These are phyloP conservation scores for Tuber calosporum DNA, from an alignment of 495 filamentous ascomycete genomes.

Conservation along the genomic window DNA sequence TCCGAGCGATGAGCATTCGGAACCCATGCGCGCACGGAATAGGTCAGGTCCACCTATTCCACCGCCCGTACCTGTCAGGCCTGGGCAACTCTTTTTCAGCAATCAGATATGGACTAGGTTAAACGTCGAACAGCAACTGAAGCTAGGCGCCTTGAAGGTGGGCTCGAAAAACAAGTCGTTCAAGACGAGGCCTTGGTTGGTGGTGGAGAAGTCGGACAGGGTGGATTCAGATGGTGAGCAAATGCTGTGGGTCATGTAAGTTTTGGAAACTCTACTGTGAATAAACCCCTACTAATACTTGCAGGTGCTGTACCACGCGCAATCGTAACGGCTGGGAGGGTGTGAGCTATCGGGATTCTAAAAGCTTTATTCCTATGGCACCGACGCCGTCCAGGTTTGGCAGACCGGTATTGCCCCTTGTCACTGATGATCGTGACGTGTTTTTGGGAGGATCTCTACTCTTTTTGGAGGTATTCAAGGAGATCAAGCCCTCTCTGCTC, in stretches of 20 bases:
- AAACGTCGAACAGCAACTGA: slow-evolving; percentile 19
- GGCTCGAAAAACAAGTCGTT: slow-evolving; percentile 32
- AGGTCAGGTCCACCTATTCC: background rate
- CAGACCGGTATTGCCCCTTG: slow-evolving; percentile 16
- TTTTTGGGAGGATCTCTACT: slow-evolving; percentile 28
- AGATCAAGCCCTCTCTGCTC: slow-evolving; percentile 15
- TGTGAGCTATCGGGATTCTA: slow-evolving; percentile 11
- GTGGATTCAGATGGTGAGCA: slow-evolving; percentile 14
- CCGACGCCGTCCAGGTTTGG: slow-evolving; percentile 15
- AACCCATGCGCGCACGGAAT: background rate
- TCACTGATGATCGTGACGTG: slow-evolving; percentile 9
- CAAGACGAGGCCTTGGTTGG: slow-evolving; percentile 30
- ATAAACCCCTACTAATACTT: background rate
- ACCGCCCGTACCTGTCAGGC: slow-evolving; percentile 1
- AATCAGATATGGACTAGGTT: slow-evolving; percentile 23
- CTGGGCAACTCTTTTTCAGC: slow-evolving; percentile 27
- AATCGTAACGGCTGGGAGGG: slow-evolving; percentile 32
- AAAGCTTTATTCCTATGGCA: slow-evolving; percentile 27
- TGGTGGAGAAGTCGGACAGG: slow-evolving; percentile 16
- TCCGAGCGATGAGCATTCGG: background rate
- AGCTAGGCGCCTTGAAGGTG: slow-evolving; percentile 23
- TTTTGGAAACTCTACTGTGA: background rate
- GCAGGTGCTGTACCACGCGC: slow-evolving; percentile 18
- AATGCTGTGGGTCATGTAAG: background rate
- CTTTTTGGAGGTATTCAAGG: slow-evolving; percentile 28